Evolutionary conservation across 2,329 filamentous ascomycete genomes (phyloP).

Genomic region (Alternaria tenuissima): DNA sequence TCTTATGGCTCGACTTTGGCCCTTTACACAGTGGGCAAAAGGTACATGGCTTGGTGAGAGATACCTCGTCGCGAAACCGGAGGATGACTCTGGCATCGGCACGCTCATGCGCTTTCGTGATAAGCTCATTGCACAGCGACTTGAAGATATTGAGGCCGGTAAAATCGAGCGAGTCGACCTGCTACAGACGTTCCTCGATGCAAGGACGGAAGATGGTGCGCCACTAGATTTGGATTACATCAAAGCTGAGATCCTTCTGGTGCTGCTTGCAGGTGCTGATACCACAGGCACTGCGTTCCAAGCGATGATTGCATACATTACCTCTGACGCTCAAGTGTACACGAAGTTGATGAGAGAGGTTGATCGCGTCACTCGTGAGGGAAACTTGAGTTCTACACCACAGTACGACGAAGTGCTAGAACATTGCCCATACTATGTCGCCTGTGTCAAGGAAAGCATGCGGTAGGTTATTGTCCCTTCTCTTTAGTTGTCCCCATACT

Average conservation of each 20-base stretch:
- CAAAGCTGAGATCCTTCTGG: slow-evolving; percentile 62
- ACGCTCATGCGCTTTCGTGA: slow-evolving; percentile 67
- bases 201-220: slow-evolving; percentile 50
- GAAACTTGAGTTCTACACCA: slow-evolving; percentile 33
- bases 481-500: neutral
- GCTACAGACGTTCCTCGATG: slow-evolving; percentile 60
- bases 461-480: slow-evolving; percentile 24
- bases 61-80: slow-evolving; percentile 62
- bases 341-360: slow-evolving; percentile 59
- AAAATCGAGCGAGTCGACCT: slow-evolving; percentile 60
- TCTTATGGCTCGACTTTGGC: slow-evolving; percentile 61
- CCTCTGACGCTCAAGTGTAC: slow-evolving; percentile 53
- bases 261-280: slow-evolving; percentile 62
- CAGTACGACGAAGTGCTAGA: slow-evolving; percentile 38
- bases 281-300: slow-evolving; percentile 63
- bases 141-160: slow-evolving; percentile 58
- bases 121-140: slow-evolving; percentile 59
- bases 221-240: slow-evolving; percentile 61
- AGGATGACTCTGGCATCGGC: slow-evolving; percentile 64
- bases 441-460: slow-evolving; percentile 61
- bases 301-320: slow-evolving; percentile 56
- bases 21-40: slow-evolving; percentile 65
- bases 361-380: slow-evolving; percentile 48
- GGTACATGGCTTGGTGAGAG: slow-evolving; percentile 59
- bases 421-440: slow-evolving; percentile 57